Evolutionary conservation across 805 yeast genomes (phyloP), one percentile per base, ranked within the genome.

Genomic region (Candida yuanshanica): DNA sequence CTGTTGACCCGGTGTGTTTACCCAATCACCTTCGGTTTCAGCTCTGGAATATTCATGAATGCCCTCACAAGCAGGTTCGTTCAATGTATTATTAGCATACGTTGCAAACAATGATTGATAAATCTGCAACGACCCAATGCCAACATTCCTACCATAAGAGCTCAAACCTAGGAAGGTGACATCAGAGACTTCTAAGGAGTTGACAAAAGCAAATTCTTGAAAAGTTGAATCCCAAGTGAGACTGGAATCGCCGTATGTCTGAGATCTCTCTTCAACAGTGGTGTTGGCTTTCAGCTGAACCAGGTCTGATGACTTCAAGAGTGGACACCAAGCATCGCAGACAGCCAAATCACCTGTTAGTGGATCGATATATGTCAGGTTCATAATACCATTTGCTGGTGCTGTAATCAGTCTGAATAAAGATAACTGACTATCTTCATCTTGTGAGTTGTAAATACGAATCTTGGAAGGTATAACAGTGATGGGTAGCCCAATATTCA

Each of bases 241-340:
- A 33, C 60, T 61, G 14, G 66, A 65, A 33, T 65, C 62, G 29
- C 55, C 62, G 48, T 54, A 56, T 48, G 48, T 35, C 4, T 50
- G 24, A 11, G 43, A 37, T 13, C 40, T 38, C 13, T 46, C 39
- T 26, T 33, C 24, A 13, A 37, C 41, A n/a, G 44, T 41, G 1
- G 47, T 20, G 13, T 36, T 33, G 16, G 27, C 43, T 36, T 33
- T 37, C 41, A 33, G 44, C 25, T 53, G 40, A 2, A 41, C 33
- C 36, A 82, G 58, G 3, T 59, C 54, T 0, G 68, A 42, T 11
- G 60, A 58, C 22, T 69, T 68, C 2, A 72, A 63, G 20, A 91
- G 65, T 1, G 96, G 95, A 62, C 99, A 93, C 74, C 77, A 82
- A 1, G 96, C 95, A 60, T 89, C 96, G 68, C 99, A 93, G 55